Conservation (phyloP, 306 rosid genomes). For the Urtica urens region DNA sequence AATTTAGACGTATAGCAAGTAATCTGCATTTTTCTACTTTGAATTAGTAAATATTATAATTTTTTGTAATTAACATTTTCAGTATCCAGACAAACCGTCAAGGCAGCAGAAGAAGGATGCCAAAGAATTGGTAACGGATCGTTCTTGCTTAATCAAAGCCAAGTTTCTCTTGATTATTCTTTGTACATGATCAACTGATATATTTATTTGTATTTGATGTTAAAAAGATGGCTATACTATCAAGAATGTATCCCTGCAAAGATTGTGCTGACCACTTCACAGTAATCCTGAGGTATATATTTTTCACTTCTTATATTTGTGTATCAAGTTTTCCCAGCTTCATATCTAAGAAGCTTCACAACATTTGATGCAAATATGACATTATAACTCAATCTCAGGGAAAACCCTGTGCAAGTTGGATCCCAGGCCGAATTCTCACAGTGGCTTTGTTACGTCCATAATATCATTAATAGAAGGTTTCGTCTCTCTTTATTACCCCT, state of each 20-base stretch:
- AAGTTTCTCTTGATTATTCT: too few relatives aligned
- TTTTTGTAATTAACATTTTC: slow-evolving; percentile 1
- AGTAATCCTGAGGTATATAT: slow-evolving; percentile 57
- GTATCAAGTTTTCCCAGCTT: neutral
- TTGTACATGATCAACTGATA: neutral
- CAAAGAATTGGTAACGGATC: slow-evolving; percentile 65
- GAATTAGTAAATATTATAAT: too few relatives aligned
- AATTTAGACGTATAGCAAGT: too few relatives aligned
- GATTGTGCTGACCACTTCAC: slow-evolving; percentile 92
- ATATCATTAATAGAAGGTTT: neutral
- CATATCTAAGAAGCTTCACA: neutral
- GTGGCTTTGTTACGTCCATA: slow-evolving; percentile 6
- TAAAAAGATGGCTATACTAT: slow-evolving; percentile 57
- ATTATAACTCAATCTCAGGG: slow-evolving; percentile 44
- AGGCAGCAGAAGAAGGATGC: slow-evolving; percentile 96
- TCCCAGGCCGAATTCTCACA: slow-evolving; percentile 47
- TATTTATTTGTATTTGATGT: neutral
- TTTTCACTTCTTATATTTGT: neutral
- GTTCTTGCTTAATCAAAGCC: slow-evolving; percentile 11
- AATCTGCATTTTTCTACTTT: too few relatives aligned
- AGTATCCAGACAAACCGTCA: slow-evolving; percentile 93
- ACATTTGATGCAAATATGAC: neutral
- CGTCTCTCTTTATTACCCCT: too few relatives aligned
- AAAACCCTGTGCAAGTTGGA: slow-evolving; percentile 75
- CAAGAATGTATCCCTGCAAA: slow-evolving; percentile 80